Evolutionary conservation across 2,329 filamentous ascomycete species (phyloP), one percentile per base, ranked within the genome.

Genomic region (Elsinoe ampelina): DNA sequence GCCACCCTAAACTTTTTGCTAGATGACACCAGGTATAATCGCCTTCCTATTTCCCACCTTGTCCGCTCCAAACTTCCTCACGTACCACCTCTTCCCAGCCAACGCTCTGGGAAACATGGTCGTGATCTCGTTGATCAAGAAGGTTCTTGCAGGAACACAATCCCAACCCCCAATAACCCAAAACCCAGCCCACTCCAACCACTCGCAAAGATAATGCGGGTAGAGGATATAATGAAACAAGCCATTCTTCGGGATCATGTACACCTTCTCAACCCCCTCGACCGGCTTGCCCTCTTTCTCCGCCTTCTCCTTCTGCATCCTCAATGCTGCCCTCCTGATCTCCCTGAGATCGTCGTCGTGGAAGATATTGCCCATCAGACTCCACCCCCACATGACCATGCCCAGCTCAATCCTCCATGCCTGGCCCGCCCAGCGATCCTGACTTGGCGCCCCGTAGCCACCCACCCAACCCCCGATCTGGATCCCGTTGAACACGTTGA

Each of bases 191-290:
- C 93, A 98, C 77, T 98, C 93, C 55, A 95, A 70, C 93, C 93
- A 98, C 74, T 98, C 93, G 67, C 85, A 87, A n/a, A 95, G 77
- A 70, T 96, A 98, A 70, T 98, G 93, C 62, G 93, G 90, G 70
- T 86, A 95, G 58, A 97, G 78, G 67, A 95, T 81, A 65, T 84
- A 85, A 62, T 80, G 77, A 72, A 97, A 98, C 51, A 95, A 72
- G 0, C 91, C 90, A 52, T 85, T 85, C 66, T 88, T 77, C 0
- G 93, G 93, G 54, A 98, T 81, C 73, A 87, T 83, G 70, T 97
- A 97, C 60, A 95, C 81, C 73, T 93, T 95, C 45, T 87, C 80
- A 60, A 87, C 83, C 13, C 76, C 76, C 58, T 77, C 69, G 32
- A 70, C 62, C 22, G 74, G 62, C 62, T 74, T 76, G 13, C 71